A percentile compares a stretch with the other conserved stretches of the same genome.
These are phyloP conservation scores for Malania oleifera DNA, from an alignment of 164 flowering plant genomes.

Conservation along the genomic window DNA sequence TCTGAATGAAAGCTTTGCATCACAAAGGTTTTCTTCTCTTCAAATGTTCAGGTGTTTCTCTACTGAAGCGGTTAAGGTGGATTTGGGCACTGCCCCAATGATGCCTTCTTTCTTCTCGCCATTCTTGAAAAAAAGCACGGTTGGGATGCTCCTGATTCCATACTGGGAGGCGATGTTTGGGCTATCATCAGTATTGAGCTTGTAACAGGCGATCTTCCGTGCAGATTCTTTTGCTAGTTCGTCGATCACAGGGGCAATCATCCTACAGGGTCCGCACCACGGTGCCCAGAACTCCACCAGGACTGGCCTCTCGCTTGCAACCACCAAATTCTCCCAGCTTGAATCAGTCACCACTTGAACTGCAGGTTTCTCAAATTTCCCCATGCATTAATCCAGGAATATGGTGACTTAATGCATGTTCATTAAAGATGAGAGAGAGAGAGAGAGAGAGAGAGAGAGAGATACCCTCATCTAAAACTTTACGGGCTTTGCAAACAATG, in stretches of 20 bases:
- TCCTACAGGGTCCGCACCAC: conserved; percentile 93
- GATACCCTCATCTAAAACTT: conserved; percentile 41
- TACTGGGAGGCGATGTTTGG: conserved; percentile 57
- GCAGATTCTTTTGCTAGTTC: conserved; percentile 64
- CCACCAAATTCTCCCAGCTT: conserved; percentile 47
- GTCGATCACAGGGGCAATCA: conserved; percentile 67
- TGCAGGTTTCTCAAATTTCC: conserved; percentile 17
- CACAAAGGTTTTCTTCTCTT: background rate
- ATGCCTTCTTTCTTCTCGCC: conserved; percentile 82
- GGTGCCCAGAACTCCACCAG: conserved; percentile 89
- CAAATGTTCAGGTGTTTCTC: conserved; percentile 51
- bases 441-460: background rate
- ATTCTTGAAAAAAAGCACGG: conserved; percentile 68
- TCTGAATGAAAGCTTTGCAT: too few species aligned
- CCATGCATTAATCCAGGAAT: too few species aligned
- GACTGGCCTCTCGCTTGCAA: conserved; percentile 41
- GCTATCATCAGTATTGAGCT: conserved; percentile 68
- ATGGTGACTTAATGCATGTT: background rate
- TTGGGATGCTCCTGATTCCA: conserved; percentile 75
- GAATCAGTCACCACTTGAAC: conserved; percentile 53
- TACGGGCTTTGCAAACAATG: conserved; percentile 51
- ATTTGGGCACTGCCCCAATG: conserved; percentile 78
- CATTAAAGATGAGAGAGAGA: background rate
- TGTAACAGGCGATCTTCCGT: conserved; percentile 58
- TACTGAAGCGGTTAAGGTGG: conserved; percentile 48